Evolutionary conservation across 805 yeast genomes (phyloP).

Genomic region (Sugiyamaella mastotermitis): DNA sequence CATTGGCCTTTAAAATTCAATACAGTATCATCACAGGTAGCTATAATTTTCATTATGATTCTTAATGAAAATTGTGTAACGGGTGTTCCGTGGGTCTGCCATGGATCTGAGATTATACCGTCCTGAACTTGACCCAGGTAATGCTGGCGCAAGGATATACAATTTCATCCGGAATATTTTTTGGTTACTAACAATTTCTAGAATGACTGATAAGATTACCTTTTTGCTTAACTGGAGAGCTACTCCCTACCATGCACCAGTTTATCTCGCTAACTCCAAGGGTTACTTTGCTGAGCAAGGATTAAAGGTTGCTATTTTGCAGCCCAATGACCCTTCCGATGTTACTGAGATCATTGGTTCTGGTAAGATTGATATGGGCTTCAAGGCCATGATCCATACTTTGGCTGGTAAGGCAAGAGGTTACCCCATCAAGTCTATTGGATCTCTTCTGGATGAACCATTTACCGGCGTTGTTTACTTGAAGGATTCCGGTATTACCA

Average conservation of each 20-base stretch:
- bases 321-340: conserved; percentile 53
- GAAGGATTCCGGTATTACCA: conserved; percentile 42
- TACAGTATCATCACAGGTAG: no score
- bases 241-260: conserved; percentile 51
- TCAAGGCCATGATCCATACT: conserved; percentile 56
- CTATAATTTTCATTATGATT: no score
- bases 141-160: no score
- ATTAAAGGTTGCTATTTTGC: conserved; percentile 45
- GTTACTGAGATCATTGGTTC: conserved; percentile 53
- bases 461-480: conserved; percentile 51
- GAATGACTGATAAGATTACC: conserved; percentile 36
- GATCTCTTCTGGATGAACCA: conserved; percentile 50
- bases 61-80: no score
- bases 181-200: no score
- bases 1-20: no score
- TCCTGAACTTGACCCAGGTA: no score
- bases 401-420: conserved; percentile 53
- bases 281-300: conserved; percentile 48
- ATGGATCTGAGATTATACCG: no score
- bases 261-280: conserved; percentile 43
- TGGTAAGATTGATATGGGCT: conserved; percentile 53
- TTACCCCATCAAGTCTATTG: conserved; percentile 50
- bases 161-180: no score
- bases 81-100: no score
- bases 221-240: conserved; percentile 51